These are phyloP conservation scores for Sugiyamaella valdiviana DNA, from an alignment of 805 yeast species.

Conservation along the genomic window DNA sequence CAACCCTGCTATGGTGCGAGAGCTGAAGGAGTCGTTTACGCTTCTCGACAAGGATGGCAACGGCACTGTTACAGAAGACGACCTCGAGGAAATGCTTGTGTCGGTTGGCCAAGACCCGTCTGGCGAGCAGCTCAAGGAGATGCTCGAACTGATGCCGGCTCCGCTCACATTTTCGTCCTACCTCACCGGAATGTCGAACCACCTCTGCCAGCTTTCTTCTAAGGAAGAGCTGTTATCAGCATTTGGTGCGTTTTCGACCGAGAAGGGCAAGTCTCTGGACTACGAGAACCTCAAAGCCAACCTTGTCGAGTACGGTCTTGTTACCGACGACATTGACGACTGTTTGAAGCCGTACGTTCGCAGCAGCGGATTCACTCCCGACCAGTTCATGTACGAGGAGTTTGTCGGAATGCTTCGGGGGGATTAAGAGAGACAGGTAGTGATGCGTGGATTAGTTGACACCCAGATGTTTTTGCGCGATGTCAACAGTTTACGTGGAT, in stretches of 20 bases:
- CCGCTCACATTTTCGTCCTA: constrained; percentile 60
- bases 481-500: too few species aligned
- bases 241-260: constrained; percentile 45
- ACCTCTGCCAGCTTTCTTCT: constrained; percentile 46
- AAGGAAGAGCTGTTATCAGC: constrained; percentile 52
- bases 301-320: constrained; percentile 42
- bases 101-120: constrained; percentile 34
- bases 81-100: constrained; percentile 45
- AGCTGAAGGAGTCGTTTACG: constrained; percentile 67
- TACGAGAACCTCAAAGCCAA: constrained; percentile 44
- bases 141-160: constrained; percentile 41
- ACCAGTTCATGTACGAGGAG: constrained; percentile 52
- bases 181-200: constrained; percentile 54
- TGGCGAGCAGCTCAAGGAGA: constrained; percentile 40
- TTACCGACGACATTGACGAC: constrained; percentile 37
- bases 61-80: constrained; percentile 36
- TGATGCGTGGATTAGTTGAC: neutral
- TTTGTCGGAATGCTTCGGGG: constrained; percentile 41
- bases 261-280: constrained; percentile 36
- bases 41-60: constrained; percentile 79
- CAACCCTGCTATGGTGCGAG: constrained; percentile 56
- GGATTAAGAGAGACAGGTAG: constrained; percentile 2
- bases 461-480: neutral
- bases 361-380: constrained; percentile 50
- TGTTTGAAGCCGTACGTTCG: constrained; percentile 49